Evolutionary conservation across 2,329 filamentous ascomycete genomes (phyloP).

Genomic region (Myotisia sp.): DNA sequence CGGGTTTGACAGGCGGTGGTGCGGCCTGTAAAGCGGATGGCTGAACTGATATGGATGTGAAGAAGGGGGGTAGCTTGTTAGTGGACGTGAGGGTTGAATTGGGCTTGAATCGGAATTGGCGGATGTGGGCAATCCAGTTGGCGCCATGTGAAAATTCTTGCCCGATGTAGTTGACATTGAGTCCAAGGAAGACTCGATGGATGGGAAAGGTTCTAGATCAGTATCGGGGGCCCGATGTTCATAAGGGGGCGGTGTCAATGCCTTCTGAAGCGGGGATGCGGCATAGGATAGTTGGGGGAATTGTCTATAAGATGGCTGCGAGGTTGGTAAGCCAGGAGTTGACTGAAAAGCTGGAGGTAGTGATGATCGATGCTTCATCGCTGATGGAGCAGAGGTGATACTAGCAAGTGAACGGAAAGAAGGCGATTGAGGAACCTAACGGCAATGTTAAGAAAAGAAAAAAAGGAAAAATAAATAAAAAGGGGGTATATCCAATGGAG

Average conservation of each 20-base stretch:
- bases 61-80: constrained; percentile 24
- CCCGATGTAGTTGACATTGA: constrained; percentile 36
- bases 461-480: no score
- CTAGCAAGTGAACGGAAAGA: constrained; percentile 27
- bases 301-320: constrained; percentile 27
- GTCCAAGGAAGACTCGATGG: constrained; percentile 67
- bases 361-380: constrained; percentile 42
- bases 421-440: constrained; percentile 27
- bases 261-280: constrained; percentile 79
- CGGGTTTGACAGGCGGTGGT: constrained; percentile 30
- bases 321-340: constrained; percentile 27
- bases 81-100: constrained; percentile 21
- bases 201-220: constrained; percentile 67
- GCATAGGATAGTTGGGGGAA: constrained; percentile 48
- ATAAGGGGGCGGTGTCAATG: constrained; percentile 68
- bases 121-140: constrained; percentile 52
- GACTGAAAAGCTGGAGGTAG: constrained; percentile 46
- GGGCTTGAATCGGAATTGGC: constrained; percentile 53
- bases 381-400: constrained; percentile 26
- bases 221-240: constrained; percentile 40
- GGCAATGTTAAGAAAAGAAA: neutral
- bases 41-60: constrained; percentile 18
- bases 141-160: constrained; percentile 57
- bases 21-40: constrained; percentile 28
- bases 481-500: no score